Percentiles rank a stretch among this genome's conserved stretches.
Evolutionary conservation across 176 grass and related monocot species (phyloP).

Genomic region (Cocos nucifera): DNA sequence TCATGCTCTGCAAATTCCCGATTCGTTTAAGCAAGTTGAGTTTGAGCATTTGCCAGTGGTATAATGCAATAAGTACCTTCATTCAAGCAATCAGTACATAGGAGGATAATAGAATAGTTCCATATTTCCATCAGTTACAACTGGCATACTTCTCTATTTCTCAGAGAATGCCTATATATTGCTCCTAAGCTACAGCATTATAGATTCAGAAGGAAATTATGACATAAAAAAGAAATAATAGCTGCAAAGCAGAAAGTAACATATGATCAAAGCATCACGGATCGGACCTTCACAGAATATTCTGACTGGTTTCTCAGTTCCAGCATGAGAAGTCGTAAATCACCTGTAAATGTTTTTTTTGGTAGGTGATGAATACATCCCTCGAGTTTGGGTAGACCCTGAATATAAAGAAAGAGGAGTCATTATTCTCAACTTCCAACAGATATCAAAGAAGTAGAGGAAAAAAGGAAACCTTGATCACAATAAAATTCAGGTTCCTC

Average conservation of each 20-base stretch:
- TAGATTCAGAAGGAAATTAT: conserved; percentile 1
- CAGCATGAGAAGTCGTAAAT: conserved; percentile 60
- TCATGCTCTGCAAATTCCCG: conserved; percentile 59
- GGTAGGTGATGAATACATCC: conserved; percentile 66
- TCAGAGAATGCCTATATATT: not conserved
- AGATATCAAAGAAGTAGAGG: conserved; percentile 17
- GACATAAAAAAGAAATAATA: conserved; percentile 12
- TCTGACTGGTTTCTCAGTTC: conserved; percentile 74
- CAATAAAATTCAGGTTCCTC: conserved; percentile 46
- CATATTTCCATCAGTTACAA: too few relatives aligned
- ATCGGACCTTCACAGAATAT: conserved; percentile 67
- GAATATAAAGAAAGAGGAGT: conserved; percentile 25
- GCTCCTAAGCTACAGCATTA: not conserved
- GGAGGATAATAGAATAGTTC: too few relatives aligned
- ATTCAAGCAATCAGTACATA: too few relatives aligned
- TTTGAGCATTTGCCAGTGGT: too few relatives aligned
- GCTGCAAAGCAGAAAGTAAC: not conserved
- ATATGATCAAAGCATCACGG: conserved; percentile 7
- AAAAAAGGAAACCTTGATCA: conserved; percentile 66
- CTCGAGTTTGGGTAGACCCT: conserved; percentile 82
- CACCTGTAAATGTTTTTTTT: conserved; percentile 58
- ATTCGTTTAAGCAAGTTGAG: not conserved
- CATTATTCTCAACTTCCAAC: conserved; percentile 13
- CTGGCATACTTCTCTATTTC: too few relatives aligned
- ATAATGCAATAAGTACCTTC: too few relatives aligned